Conservation (phyloP, 2,329 filamentous ascomycete genomes). For the Grosmannia penicillata region DNA sequence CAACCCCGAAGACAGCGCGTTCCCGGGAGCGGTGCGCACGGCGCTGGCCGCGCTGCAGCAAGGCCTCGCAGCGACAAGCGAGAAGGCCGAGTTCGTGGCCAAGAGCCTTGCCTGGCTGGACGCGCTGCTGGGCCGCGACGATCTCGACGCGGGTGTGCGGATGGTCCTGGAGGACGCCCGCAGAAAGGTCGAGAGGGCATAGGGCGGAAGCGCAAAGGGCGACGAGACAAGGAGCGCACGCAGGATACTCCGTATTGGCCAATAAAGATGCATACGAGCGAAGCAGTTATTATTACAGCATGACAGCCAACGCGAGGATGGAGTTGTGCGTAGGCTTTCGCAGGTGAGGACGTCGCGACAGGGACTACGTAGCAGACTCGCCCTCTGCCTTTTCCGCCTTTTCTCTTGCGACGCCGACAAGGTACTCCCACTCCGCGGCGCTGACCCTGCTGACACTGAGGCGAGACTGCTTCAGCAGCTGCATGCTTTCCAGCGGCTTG, state of each 20-base stretch:
- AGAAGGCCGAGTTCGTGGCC: conserved; percentile 28
- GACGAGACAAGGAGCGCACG: no score
- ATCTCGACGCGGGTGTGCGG: conserved; percentile 39
- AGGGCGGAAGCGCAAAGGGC: no score
- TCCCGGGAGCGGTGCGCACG: conserved; percentile 55
- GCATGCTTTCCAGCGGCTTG: conserved; percentile 55
- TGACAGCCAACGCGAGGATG: no score
- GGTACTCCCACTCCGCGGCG: conserved; percentile 47
- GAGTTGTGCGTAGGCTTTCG: no score
- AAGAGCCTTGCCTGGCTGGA: conserved; percentile 42
- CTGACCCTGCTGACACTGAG: conserved; percentile 65
- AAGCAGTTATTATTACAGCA: no score
- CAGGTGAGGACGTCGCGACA: no score
- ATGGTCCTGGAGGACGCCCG: conserved; percentile 40
- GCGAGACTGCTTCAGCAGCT: conserved; percentile 68
- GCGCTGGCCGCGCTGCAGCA: conserved; percentile 48
- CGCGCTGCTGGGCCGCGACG: conserved; percentile 29
- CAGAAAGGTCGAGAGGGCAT: conserved; percentile 17
- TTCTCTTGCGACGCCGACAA: conserved; percentile 36
- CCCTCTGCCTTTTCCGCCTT: conserved; percentile 12
- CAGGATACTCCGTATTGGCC: not conserved
- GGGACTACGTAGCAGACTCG: not conserved
- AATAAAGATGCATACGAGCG: no score
- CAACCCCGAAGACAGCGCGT: conserved; percentile 47
- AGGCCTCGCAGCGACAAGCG: conserved; percentile 26